Base-by-base conservation (phyloP, 78 protist genomes). In the slime mould (Dictyostelium discoideum) region DNA sequence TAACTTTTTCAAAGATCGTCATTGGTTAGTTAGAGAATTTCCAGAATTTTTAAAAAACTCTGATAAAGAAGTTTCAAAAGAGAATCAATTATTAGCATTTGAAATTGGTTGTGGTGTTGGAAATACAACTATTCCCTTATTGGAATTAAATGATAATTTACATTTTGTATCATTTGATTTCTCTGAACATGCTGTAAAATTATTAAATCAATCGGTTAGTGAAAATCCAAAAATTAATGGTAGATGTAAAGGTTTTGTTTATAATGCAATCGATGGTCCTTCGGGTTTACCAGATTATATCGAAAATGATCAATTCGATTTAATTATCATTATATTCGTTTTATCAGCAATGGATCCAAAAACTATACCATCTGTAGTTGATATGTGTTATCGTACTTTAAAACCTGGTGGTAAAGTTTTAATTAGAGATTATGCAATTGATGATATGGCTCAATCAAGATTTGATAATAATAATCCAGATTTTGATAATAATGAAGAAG, bases 51-150 rank as follows among this genome's bases (percentile, higher is more conserved):
- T 79, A 50, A 32, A 39, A 3, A 29, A 60, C 8, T 32, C 48
- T 9, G 77, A 84, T 26, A 46, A 63, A 40, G 46, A 22, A 18
- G 13, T 8, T 4, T n/a, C 20, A 0, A 48, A 63, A 32, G n/a
- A 69, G 9, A 63, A 77, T 14, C 9, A 63, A 20, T 24, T 82
- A 7, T n/a, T 13, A 2, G 67, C 85, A 16, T 60, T 96, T 26
- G 98, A 97, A 86, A 86, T 97, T 48, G 98, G 98, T 24, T 97
- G 98, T 73, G 98, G 98, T n/a, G 98, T 96, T 7, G 98, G 98
- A 8, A 97, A 97, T 24, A 86, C 96, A 6, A 42, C 95, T 10
- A 83, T 95, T 83, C 98, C 98, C 7, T 50, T 96, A 29, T 32
- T 92, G 11, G 93, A 74, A 3, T 84, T 85, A 32, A 48, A 82